Base-by-base conservation (phyloP, 2,329 filamentous ascomycete species). In the Albophoma yamanashiensis region DNA sequence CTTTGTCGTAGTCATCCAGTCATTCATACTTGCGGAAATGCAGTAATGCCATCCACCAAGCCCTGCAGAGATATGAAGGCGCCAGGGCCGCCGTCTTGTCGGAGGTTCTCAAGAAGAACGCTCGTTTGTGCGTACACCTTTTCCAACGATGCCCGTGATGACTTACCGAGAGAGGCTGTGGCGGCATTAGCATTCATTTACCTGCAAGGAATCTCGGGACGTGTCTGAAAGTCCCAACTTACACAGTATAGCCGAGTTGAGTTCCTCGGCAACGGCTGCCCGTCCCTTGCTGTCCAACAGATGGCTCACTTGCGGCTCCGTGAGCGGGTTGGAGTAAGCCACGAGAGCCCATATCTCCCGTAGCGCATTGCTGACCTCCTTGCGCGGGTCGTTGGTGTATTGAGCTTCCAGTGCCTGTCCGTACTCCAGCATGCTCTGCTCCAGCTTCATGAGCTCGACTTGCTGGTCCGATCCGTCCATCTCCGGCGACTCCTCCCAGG, bases 191-290 rank as follows among this genome's bases (percentile, higher is more conserved):
- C 36, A 38, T 38, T 38, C 8, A 4, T 38, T 12, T 38, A 14
- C 36, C 12, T 38, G 36, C 36, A 38, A 11, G 9, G 1, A 14
- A 38, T 38, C 8, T 31, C 2, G 11, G 36, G 20, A n/a, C 22
- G 50, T 14, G 31, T 2, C 36, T 38, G 50, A 22, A 38, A n/a
- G n/a, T n/a, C 22, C 12, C 15, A 20, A 80, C 86, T 77, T 78
- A 96, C 92, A 86, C 62, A 99, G 74, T 67, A 99, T 96, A 55
- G 91, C 92, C 62, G 91, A 90, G 73, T 97, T 97, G 60, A 99
- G 79, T 73, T 96, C 92, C 76, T 99, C 94, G 11, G 92, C 92
- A 47, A 97, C 91, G 22, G 85, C 80, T 22, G 87, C 84, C 52
- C 94, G 80, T 1, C 90, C 91, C 58, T 82, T 84, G 45, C 83